Evolutionary conservation across 2,329 filamentous ascomycete species (phyloP), one percentile per base, ranked within the genome.

Genomic region (Calonectria pseudoreteaudii): DNA sequence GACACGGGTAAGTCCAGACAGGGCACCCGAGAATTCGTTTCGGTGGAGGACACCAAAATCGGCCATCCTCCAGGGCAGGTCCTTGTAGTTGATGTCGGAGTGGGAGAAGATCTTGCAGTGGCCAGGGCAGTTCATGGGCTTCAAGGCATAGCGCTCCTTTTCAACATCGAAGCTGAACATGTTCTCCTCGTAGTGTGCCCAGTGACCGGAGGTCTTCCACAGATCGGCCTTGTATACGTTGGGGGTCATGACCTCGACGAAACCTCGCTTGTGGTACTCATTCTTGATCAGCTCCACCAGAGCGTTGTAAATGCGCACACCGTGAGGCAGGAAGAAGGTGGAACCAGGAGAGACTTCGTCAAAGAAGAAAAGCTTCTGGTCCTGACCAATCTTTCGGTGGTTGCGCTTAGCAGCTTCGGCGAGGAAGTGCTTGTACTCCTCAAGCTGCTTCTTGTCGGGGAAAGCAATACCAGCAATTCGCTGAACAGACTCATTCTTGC

Each of bases 321-420:
- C 97, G 81, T 98, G 95, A 1, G 96, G 96, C 62, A 98, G 88
- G 88, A 97, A 95, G 89, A 99, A 98, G 72, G 94, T 93, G 23
- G 95, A 97, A 41, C 97, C 97, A 1, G 97, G 97, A n/a, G 96
- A 98, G 80, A 93, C 90, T 76, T 97, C 94, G 82, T 97, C 93
- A 88, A 98, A 99, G 89, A 98, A 97, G 89, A 98, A 99, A 11
- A 99, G 92, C 83, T 98, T 96, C 85, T 99, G 97, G 76, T 98
- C 96, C 83, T 93, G 94, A 77, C 96, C 97, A 78, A 99, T 96
- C 86, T 94, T 95, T 78, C 96, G 91, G 84, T 99, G 97, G 82
- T 98, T 97, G 76, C 97, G 93, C 89, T 98, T 98, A 75, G 97
- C 96, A n/a, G 97, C 97, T 86, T 99, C 97, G 81, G 98, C 96